Conservation (phyloP, 1,284 basidiomycete species). For the Phellopilus nigrolimitatus region DNA sequence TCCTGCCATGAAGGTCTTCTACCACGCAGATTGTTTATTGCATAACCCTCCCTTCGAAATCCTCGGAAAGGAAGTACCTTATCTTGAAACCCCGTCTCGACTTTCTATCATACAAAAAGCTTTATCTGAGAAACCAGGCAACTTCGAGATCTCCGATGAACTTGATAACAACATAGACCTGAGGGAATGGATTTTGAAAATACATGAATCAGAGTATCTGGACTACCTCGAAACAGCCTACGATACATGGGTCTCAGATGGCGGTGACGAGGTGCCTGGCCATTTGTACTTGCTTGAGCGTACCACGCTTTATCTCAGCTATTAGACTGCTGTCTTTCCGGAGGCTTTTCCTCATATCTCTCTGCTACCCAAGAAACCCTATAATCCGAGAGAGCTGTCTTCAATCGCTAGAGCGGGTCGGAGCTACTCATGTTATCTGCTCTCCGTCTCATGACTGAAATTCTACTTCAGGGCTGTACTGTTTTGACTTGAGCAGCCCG, state of each 20-base stretch:
- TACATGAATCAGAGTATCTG: slow-evolving; percentile 30
- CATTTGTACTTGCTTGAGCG: not conserved
- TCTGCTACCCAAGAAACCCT: slow-evolving; percentile 17
- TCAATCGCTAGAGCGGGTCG: slow-evolving; percentile 31
- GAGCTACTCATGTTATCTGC: slow-evolving; percentile 8
- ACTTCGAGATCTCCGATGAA: slow-evolving; percentile 24
- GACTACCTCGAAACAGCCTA: slow-evolving; percentile 30
- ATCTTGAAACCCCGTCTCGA: slow-evolving; percentile 32
- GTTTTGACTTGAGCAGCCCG: slow-evolving; percentile 35
- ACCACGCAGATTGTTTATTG: slow-evolving; percentile 23
- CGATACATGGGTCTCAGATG: slow-evolving; percentile 30
- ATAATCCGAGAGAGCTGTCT: slow-evolving; percentile 11
- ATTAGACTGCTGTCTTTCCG: slow-evolving; percentile 31
- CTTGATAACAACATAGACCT: slow-evolving; percentile 20
- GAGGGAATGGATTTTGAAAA: slow-evolving; percentile 19
- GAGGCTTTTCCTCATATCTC: slow-evolving; percentile 31
- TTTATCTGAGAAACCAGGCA: slow-evolving; percentile 21
- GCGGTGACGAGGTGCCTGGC: slow-evolving; percentile 29
- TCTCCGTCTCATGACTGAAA: not conserved
- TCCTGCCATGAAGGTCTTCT: slow-evolving; percentile 18
- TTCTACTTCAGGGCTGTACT: slow-evolving; percentile 30
- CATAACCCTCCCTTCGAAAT: slow-evolving; percentile 34
- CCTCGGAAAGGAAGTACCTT: slow-evolving; percentile 29
- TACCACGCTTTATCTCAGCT: not conserved
- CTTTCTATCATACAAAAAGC: slow-evolving; percentile 26